Conservation (phyloP, 768 basidiomycete genomes). For the Saitozyma podzolica region DNA sequence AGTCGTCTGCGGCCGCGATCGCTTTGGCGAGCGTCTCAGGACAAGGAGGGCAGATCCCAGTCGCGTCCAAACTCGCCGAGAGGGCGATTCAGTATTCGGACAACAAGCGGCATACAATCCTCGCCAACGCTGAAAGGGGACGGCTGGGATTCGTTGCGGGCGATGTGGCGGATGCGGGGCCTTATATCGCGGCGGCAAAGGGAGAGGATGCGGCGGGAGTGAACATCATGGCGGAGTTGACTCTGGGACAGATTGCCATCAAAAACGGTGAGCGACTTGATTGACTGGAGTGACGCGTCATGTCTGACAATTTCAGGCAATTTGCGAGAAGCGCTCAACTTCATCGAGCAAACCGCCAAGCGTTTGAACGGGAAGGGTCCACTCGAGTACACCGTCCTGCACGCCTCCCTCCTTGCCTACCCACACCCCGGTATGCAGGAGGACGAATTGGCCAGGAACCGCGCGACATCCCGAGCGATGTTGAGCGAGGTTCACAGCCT, state of each 20-base stretch:
- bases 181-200: slow-evolving; percentile 72
- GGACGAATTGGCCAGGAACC: slow-evolving; percentile 71
- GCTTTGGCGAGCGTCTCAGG: slow-evolving; percentile 35
- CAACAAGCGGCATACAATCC: slow-evolving; percentile 59
- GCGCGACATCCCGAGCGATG: slow-evolving; percentile 70
- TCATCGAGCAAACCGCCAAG: slow-evolving; percentile 49
- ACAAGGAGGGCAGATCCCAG: slow-evolving; percentile 28
- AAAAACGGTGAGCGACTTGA: slow-evolving; percentile 62
- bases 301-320: slow-evolving; percentile 30
- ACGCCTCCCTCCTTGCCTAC: slow-evolving; percentile 82
- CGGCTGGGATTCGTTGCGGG: slow-evolving; percentile 77
- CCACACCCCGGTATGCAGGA: slow-evolving; percentile 76
- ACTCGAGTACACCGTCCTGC: slow-evolving; percentile 80
- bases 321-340: slow-evolving; percentile 51
- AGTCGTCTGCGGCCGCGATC: slow-evolving; percentile 39
- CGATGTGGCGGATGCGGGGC: slow-evolving; percentile 63
- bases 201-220: slow-evolving; percentile 61
- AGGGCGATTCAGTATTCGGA: slow-evolving; percentile 92
- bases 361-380: slow-evolving; percentile 56
- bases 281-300: neutral
- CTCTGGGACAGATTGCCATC: slow-evolving; percentile 83
- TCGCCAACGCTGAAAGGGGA: slow-evolving; percentile 82
- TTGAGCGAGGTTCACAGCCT: slow-evolving; percentile 61
- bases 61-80: slow-evolving; percentile 92
- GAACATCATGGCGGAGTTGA: slow-evolving; percentile 71